Conservation (phyloP, 352 stramenopile species). For the Pythium angustatum region DNA sequence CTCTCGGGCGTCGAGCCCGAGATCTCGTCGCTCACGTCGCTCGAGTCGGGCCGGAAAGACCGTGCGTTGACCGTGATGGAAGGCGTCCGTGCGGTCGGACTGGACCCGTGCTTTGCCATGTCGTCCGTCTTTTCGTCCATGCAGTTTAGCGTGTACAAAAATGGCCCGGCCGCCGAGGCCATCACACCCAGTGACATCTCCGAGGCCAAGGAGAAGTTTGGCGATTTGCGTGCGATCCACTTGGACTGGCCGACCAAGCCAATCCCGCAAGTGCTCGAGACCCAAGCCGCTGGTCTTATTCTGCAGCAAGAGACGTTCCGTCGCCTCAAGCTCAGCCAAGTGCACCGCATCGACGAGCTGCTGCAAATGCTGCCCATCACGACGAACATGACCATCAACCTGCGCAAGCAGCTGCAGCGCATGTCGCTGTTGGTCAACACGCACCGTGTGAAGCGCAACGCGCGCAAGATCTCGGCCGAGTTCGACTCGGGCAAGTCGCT, state of each 20-base stretch:
- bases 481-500: constrained; percentile 75
- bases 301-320: constrained; percentile 86
- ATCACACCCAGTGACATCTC: constrained; percentile 52
- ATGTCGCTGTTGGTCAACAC: constrained; percentile 88
- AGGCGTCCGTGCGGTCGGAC: constrained; percentile 74
- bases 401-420: constrained; percentile 82
- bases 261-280: constrained; percentile 83
- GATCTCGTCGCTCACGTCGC: constrained; percentile 82
- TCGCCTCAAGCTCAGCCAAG: constrained; percentile 77
- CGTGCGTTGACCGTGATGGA: constrained; percentile 87
- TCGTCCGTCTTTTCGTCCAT: constrained; percentile 83
- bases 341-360: constrained; percentile 80
- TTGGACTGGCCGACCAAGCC: constrained; percentile 75
- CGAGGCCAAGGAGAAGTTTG: constrained; percentile 61
- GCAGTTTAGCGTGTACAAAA: constrained; percentile 69
- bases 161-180: constrained; percentile 54
- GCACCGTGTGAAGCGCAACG: constrained; percentile 70
- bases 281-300: constrained; percentile 73
- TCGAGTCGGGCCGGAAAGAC: constrained; percentile 83
- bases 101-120: constrained; percentile 88
- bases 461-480: constrained; percentile 57
- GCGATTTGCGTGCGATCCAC: constrained; percentile 47
- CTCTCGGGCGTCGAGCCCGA: constrained; percentile 76
- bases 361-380: constrained; percentile 86
- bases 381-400: constrained; percentile 86